Conservation (phyloP, 441 rosid genomes). For the Adansonia madagascariensis region DNA sequence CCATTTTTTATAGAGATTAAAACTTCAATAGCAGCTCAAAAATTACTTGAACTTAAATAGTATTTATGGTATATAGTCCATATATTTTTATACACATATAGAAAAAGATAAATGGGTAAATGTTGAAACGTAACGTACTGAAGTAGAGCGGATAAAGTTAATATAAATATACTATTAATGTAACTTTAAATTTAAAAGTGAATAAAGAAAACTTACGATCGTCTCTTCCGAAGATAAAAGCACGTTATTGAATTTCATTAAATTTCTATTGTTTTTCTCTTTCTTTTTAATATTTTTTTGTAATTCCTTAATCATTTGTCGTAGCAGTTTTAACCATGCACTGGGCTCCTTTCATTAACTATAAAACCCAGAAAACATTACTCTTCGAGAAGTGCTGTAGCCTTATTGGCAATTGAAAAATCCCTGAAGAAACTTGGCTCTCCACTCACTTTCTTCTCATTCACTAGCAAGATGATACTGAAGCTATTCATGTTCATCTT, state of each 20-base stretch:
- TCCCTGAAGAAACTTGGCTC: not conserved
- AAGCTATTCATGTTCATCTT: conserved; percentile 34
- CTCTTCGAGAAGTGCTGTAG: not conserved
- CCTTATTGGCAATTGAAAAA: not conserved
- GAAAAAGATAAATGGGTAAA: too few relatives aligned
- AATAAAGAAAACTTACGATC: too few relatives aligned
- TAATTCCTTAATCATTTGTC: too few relatives aligned
- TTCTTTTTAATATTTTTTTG: too few relatives aligned
- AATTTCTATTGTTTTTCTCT: too few relatives aligned
- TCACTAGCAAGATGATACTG: conserved; percentile 23
- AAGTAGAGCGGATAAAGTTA: not conserved
- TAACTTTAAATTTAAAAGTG: too few relatives aligned
- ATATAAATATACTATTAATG: too few relatives aligned
- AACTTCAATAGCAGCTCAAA: not conserved
- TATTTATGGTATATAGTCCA: too few relatives aligned
- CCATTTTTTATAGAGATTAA: not conserved
- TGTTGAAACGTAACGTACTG: too few relatives aligned
- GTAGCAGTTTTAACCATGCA: not conserved
- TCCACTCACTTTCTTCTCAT: not conserved
- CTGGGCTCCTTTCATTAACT: not conserved
- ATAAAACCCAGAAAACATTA: not conserved
- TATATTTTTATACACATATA: too few relatives aligned
- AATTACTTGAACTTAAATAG: not conserved
- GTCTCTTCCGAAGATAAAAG: too few relatives aligned
- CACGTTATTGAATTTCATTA: too few relatives aligned